These are phyloP conservation scores for Erodium texanum DNA, from an alignment of 441 rosid species.

Conservation along the genomic window DNA sequence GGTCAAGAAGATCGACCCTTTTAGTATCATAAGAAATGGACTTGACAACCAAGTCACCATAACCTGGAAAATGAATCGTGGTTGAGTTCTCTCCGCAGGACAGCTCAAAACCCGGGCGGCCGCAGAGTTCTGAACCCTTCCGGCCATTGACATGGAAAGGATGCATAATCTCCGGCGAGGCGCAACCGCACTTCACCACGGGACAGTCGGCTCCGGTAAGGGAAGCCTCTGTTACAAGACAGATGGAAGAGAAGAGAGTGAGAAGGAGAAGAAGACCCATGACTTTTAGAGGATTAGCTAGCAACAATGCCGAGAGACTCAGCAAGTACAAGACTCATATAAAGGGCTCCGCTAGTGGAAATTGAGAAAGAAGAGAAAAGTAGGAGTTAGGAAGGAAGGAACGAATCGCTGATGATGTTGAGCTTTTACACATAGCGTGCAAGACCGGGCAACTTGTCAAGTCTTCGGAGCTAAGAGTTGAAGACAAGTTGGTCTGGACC, in stretches of 20 bases:
- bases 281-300: neutral
- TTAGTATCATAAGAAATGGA: constrained; percentile 30
- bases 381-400: neutral
- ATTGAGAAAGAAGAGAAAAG: neutral
- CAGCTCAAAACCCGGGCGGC: constrained; percentile 31
- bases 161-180: constrained; percentile 26
- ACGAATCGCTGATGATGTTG: neutral
- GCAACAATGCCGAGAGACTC: neutral
- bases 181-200: constrained; percentile 22
- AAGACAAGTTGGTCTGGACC: neutral
- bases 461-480: neutral
- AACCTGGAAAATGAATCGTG: constrained; percentile 35
- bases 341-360: neutral
- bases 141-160: constrained; percentile 32
- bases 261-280: constrained; percentile 25
- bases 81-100: constrained; percentile 37
- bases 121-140: constrained; percentile 20
- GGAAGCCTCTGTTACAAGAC: constrained; percentile 13
- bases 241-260: constrained; percentile 18
- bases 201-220: constrained; percentile 4
- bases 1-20: constrained; percentile 38
- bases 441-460: neutral
- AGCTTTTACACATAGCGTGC: neutral
- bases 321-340: neutral
- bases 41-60: constrained; percentile 39